phyloP scores from a whole-genome alignment of 192 early-diverging fungal genomes.

The Coemansia biformis region DNA sequence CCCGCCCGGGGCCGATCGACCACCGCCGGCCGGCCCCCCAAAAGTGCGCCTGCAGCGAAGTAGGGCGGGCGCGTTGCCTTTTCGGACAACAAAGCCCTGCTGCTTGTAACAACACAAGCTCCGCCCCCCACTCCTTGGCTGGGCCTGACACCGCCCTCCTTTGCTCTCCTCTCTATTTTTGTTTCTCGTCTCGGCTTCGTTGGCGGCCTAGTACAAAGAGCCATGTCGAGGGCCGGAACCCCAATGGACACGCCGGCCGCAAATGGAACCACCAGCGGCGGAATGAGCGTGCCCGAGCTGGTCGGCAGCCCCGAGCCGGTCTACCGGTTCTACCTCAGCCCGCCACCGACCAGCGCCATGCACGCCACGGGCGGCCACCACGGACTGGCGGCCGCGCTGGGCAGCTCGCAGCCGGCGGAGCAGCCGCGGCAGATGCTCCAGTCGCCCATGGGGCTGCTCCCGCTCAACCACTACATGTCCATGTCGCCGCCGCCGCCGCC shows the following conservation, averaged over 20 bases:
- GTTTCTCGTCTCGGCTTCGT: no score
- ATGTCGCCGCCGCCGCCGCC: conserved; percentile 22
- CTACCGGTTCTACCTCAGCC: conserved; percentile 45
- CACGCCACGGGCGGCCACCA: conserved; percentile 5
- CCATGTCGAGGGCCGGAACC: conserved; percentile 38
- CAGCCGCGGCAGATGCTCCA: conserved; percentile 25
- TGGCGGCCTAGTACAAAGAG: neutral
- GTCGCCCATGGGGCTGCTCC: conserved; percentile 24
- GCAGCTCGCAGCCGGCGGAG: conserved; percentile 9
- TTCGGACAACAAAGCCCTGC: no score
- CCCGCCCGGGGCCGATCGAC: no score
- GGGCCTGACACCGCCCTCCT: no score
- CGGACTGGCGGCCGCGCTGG: neutral
- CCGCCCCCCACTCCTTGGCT: no score
- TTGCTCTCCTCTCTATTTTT: no score
- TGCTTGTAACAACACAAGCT: no score
- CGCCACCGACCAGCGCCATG: conserved; percentile 26
- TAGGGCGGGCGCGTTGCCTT: no score
- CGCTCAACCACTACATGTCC: conserved; percentile 32
- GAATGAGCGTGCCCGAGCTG: neutral
- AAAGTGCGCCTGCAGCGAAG: no score
- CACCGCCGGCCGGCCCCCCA: no score
- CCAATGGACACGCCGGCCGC: conserved; percentile 18
- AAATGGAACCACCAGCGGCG: conserved; percentile 4
- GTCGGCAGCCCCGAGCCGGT: conserved; percentile 34